phyloP scores from a whole-genome alignment of 352 stramenopile genomes.

The Globisporangium okanoganense region DNA sequence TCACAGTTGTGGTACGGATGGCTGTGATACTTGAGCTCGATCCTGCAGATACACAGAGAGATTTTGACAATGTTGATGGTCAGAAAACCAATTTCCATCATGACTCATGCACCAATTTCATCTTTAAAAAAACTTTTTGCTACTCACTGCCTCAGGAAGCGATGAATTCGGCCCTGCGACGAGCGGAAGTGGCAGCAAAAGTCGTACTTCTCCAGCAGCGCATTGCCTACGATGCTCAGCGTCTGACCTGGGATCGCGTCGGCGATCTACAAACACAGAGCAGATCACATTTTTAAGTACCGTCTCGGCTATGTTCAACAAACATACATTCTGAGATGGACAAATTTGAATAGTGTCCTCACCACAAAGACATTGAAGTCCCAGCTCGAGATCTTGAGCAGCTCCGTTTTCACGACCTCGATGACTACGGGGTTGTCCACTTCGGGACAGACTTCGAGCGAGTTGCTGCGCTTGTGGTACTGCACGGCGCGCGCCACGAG shows the following conservation, averaged over 20 bases:
- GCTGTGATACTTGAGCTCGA: conserved; percentile 56
- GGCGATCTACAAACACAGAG: conserved; percentile 25
- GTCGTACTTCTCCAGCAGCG: conserved; percentile 69
- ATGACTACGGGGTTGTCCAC: conserved; percentile 41
- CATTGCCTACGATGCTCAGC: conserved; percentile 70
- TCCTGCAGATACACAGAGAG: conserved; percentile 18
- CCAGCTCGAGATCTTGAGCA: conserved; percentile 57
- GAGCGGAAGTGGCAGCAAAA: conserved; percentile 60
- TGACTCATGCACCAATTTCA: neutral
- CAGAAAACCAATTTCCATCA: neutral
- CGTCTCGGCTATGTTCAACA: neutral
- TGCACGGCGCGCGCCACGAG: conserved; percentile 23
- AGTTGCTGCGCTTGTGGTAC: conserved; percentile 27
- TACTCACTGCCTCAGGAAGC: conserved; percentile 56
- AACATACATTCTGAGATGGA: neutral
- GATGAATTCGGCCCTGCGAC: conserved; percentile 42
- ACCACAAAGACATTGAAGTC: conserved; percentile 72
- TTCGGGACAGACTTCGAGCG: conserved; percentile 53
- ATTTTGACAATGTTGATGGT: neutral
- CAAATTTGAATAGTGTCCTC: neutral
- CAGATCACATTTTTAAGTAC: neutral
- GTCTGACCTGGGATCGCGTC: conserved; percentile 48
- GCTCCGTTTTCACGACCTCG: conserved; percentile 42
- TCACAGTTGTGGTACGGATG: conserved; percentile 87
- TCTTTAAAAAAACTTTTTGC: neutral